Percentiles rank a stretch among this genome's conserved stretches.
Conservation (phyloP, 108 stramenopile species). For the Nitzschia sp. region DNA sequence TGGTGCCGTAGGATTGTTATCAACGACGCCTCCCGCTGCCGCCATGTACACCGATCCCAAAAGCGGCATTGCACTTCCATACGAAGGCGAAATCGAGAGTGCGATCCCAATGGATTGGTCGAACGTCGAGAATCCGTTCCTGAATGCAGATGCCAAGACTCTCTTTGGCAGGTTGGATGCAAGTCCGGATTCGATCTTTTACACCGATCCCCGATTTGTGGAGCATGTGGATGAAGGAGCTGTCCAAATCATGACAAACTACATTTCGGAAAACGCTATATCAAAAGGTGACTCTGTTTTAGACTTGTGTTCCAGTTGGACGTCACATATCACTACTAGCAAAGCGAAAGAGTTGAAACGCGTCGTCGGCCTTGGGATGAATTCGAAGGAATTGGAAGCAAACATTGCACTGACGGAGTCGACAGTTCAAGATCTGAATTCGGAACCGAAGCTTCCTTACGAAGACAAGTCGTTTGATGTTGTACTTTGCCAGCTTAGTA, state of each 20-base stretch:
- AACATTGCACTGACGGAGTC: conserved; percentile 72
- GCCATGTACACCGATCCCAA: conserved; percentile 67
- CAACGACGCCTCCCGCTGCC: too few species aligned
- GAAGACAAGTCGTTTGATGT: conserved; percentile 79
- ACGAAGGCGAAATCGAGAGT: conserved; percentile 73
- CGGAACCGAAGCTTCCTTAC: conserved; percentile 78
- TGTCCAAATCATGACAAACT: conserved; percentile 68
- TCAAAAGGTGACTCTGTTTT: conserved; percentile 46
- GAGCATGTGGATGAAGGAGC: conserved; percentile 86
- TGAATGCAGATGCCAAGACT: conserved; percentile 3
- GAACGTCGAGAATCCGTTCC: conserved; percentile 68
- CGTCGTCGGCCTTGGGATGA: conserved; percentile 83
- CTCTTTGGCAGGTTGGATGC: conserved; percentile 69
- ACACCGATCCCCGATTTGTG: conserved; percentile 77
- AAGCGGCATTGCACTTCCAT: conserved; percentile 73
- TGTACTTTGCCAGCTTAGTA: conserved; percentile 88
- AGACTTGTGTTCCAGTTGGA: conserved; percentile 89
- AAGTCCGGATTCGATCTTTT: conserved; percentile 67
- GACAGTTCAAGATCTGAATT: conserved; percentile 78
- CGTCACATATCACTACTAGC: conserved; percentile 58
- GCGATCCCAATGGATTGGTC: conserved; percentile 71
- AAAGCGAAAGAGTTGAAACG: conserved; percentile 34
- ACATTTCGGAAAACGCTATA: conserved; percentile 56
- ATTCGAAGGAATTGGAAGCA: conserved; percentile 71
- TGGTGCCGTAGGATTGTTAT: too few species aligned